Evolutionary conservation across 2,329 filamentous ascomycete genomes (phyloP), one percentile per base, ranked within the genome.

Genomic region (Neocucurbitaria cava): DNA sequence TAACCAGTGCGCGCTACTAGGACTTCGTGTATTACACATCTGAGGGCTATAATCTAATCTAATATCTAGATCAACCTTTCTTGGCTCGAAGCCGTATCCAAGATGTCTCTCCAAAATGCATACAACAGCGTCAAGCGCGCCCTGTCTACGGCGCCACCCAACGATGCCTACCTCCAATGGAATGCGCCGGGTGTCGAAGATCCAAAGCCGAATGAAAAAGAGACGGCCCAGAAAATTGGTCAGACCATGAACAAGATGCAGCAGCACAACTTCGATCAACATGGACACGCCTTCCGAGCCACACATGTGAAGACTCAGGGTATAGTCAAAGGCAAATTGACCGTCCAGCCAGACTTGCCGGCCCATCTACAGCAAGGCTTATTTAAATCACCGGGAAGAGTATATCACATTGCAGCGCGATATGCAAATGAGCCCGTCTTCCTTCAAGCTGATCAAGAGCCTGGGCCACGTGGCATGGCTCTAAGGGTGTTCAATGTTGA

Each of bases 211-310:
- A 61, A 67, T 30, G 74, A 77, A 54, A 64, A 72, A 48, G 67
- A 75, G 61, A 76, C 63, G 54, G 70, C 54, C 53, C 40, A 61
- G 58, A 70, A 70, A 58, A 76, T 77, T 40, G 64, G 72, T 40
- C 68, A 68, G 42, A 72, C 73, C 11, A 75, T 75, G 50, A 71
- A 72, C 48, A 72, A 72, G 46, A 72, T 77, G 62, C 73, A 77
- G 55, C 74, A 77, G 67, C 75, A 75, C 64, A 76, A 76, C 41
- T 75, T 76, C 66, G 72, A 76, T 49, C 71, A 73, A 52, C 70
- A 77, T 55, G 66, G 67, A 38, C 74, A 75, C 58, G 73, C 66
- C 39, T 66, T 74, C 30, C 72, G 74, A n/a, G 74, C 73, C 30
- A 76, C 71, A 7, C 69, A 76, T 48, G 59, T 76, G 43, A 75